Evolutionary conservation across 1,284 basidiomycete species (phyloP), one percentile per base, ranked within the genome.

Genomic region (Leccinum angustisporum): DNA sequence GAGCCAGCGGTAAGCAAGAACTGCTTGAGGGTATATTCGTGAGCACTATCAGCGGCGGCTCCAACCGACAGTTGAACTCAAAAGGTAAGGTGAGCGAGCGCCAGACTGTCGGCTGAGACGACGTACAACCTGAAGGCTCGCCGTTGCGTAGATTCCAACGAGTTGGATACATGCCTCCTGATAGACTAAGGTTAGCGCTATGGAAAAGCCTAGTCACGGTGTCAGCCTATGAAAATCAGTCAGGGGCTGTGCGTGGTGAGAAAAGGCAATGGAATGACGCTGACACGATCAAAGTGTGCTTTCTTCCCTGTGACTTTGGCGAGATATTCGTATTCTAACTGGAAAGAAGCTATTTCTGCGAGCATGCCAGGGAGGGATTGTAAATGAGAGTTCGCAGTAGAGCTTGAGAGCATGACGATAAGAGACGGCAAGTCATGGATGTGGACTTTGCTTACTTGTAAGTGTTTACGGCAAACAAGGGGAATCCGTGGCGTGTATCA

Each of bases 1-100:
- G 81, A 80, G 65, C 82, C 79, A 16, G 79, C 84, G 5, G 86
- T 87, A 18, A 90, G 78, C 10, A 91, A 75, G 72, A 85, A 90
- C 62, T 88, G 84, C 68, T 92, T 92, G 43, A 92, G 79, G 21
- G 90, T 80, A 68, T 92, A 92, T 71, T 92, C 90, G 61, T 91
- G 86, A 2, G 82, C 84, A 67, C 89, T 91, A 65, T 92, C 89
- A 3, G 87, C 86, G 53, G 78, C 79, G 1, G 81, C 84, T 14
- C 89, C 89, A 5, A 88, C 82, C 1, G 86, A 86, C 21, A 87
- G 66, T 66, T 77, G 80, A 25, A 71, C 83, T 85, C 62, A 1
- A 11, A 27, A 21, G 5, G 61, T 21, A 30, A n/a, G 65, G 40
- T 33, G 33, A 64, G 58, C 13, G 46, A 21, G 46, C 13, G 4